Evolutionary conservation across 768 basidiomycete species (phyloP).

Genomic region (Lepiota venenata): DNA sequence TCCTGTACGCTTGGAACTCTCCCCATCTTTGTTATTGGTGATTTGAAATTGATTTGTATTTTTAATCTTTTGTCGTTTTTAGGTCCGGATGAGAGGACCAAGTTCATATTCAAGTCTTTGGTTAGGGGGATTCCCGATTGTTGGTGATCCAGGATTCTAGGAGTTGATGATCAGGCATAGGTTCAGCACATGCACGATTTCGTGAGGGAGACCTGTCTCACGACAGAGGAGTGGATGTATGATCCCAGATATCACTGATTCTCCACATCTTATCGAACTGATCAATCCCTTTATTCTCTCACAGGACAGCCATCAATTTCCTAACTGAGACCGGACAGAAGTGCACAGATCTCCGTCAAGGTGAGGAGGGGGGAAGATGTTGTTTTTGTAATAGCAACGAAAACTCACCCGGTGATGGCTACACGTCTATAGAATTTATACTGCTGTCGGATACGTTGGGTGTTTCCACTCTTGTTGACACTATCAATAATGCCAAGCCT

Average conservation of each 20-base stretch:
- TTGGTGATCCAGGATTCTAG: neutral
- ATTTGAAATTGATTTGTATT: neutral
- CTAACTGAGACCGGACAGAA: conserved; percentile 72
- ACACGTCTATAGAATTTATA: conserved; percentile 63
- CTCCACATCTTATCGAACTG: conserved; percentile 1
- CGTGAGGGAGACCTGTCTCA: conserved; percentile 68
- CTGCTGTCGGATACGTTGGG: conserved; percentile 83
- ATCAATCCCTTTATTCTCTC: neutral
- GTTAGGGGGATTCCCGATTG: conserved; percentile 19
- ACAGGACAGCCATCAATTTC: conserved; percentile 65
- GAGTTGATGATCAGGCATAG: conserved; percentile 23
- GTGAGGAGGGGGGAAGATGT: conserved; percentile 21
- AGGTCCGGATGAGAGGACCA: conserved; percentile 39
- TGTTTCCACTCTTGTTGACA: conserved; percentile 73
- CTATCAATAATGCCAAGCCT: conserved; percentile 64
- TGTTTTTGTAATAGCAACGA: neutral
- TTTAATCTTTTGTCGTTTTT: conserved; percentile 9
- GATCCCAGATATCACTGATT: conserved; percentile 7
- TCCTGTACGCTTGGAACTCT: conserved; percentile 30
- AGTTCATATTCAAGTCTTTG: conserved; percentile 40
- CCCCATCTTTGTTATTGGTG: too few species aligned
- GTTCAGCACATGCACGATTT: conserved; percentile 73
- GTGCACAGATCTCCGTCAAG: conserved; percentile 64
- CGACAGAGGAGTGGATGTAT: conserved; percentile 84
- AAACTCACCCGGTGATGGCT: too few species aligned